These are phyloP conservation scores for Euphorbia pulcherrima DNA, from an alignment of 345 rosid species.

Conservation along the genomic window DNA sequence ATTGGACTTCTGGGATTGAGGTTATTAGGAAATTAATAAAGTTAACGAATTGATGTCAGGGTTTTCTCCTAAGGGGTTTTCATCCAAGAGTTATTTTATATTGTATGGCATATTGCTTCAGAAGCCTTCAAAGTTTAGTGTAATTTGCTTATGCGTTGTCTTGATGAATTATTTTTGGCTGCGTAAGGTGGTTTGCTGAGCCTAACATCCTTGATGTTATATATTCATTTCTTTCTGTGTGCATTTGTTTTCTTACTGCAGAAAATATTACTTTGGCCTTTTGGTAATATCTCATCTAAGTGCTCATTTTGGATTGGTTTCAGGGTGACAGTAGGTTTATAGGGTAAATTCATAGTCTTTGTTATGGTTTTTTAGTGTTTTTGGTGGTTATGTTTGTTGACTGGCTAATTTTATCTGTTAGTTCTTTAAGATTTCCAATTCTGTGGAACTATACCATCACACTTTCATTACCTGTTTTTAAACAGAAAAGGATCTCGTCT, in stretches of 20 bases:
- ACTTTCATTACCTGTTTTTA: neutral
- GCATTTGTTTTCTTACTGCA: neutral
- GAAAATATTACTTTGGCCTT: neutral
- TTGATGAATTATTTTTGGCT: neutral
- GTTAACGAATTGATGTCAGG: neutral
- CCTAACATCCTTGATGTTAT: neutral
- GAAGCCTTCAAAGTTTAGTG: neutral
- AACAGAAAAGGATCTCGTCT: slow-evolving; percentile 31
- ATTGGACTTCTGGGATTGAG: neutral
- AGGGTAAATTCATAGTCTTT: neutral
- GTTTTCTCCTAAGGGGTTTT: neutral
- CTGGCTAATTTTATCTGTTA: neutral
- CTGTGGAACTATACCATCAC: neutral
- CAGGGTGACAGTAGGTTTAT: neutral
- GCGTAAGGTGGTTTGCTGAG: neutral
- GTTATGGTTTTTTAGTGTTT: neutral
- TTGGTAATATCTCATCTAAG: neutral
- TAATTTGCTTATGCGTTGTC: neutral
- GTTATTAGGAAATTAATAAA: neutral
- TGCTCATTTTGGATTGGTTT: neutral
- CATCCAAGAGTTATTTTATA: neutral
- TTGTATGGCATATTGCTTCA: neutral
- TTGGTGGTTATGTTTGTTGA: slow-evolving; percentile 1
- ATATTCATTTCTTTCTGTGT: neutral
- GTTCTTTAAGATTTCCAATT: neutral